Conservation (phyloP, 2,329 filamentous ascomycete species). For the Fusarium coffeatum region DNA sequence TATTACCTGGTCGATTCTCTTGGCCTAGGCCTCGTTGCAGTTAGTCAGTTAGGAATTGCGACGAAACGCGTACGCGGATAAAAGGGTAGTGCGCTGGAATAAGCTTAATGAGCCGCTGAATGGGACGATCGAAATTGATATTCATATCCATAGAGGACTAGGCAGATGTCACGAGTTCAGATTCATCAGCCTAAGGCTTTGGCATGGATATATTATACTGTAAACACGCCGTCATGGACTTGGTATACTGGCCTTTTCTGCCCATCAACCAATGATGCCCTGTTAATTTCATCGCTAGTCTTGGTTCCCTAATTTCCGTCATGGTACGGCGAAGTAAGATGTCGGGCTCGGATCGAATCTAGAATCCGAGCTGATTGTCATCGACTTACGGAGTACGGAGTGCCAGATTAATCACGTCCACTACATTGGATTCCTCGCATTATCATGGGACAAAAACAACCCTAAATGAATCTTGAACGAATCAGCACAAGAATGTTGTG, state of each 20-base stretch:
- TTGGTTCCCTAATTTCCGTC: constrained; percentile 15
- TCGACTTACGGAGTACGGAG: neutral
- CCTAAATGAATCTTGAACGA: neutral
- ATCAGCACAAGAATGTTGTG: neutral
- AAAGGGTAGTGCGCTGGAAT: neutral
- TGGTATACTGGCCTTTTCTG: constrained; percentile 4
- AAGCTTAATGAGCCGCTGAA: neutral
- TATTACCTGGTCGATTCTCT: neutral
- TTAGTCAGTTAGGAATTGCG: neutral
- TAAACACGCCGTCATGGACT: constrained; percentile 15
- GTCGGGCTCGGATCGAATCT: constrained; percentile 33
- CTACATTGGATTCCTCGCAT: neutral
- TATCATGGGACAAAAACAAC: neutral
- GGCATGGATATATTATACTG: neutral
- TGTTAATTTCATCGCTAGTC: constrained; percentile 10
- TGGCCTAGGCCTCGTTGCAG: neutral
- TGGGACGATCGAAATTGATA: neutral
- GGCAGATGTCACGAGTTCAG: neutral
- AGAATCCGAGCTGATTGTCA: constrained; percentile 30
- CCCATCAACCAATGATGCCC: constrained; percentile 23
- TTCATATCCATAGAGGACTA: neutral
- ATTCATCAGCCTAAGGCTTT: neutral
- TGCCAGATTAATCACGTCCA: neutral
- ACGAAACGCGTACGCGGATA: constrained; percentile 2
- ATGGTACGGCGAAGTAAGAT: constrained; percentile 12